Evolutionary conservation across 768 basidiomycete species (phyloP).

Genomic region (Clitopilus hobsonii): DNA sequence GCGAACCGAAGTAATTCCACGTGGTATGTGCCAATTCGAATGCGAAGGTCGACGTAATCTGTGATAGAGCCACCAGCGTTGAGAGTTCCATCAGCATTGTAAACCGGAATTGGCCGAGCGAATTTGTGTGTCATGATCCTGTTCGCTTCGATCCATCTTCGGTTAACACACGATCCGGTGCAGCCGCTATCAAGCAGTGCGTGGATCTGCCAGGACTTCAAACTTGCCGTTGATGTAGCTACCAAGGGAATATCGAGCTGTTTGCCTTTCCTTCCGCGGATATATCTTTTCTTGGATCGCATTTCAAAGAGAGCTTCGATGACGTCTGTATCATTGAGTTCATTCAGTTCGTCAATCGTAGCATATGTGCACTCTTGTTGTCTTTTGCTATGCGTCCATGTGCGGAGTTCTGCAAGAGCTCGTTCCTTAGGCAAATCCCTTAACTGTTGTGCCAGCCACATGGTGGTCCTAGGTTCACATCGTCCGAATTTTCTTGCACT

Average conservation of each 20-base stretch:
- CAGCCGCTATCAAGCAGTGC: background rate
- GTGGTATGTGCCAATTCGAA: conserved; percentile 13
- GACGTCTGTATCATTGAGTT: background rate
- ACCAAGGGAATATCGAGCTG: background rate
- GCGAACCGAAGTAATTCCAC: conserved; percentile 12
- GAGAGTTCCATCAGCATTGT: conserved; percentile 15
- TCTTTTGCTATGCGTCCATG: background rate
- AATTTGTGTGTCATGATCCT: background rate
- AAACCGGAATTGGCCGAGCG: conserved; percentile 10
- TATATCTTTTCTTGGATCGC: background rate
- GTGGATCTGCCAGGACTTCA: background rate
- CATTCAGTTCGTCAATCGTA: background rate
- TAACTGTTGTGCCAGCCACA: background rate
- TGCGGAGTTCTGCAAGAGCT: background rate
- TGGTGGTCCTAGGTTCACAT: background rate
- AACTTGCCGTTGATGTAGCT: background rate
- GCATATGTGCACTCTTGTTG: background rate
- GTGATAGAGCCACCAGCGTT: conserved; percentile 16
- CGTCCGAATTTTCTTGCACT: background rate
- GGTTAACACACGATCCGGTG: background rate
- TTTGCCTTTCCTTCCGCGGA: background rate
- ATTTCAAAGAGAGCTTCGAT: background rate
- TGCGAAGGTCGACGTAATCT: conserved; percentile 13
- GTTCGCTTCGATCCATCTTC: background rate
- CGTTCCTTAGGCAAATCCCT: background rate